Percentiles rank a stretch among this genome's conserved stretches.
Evolutionary conservation across 1,284 basidiomycete genomes (phyloP).

Genomic region (Pyrrhoderma noxium): DNA sequence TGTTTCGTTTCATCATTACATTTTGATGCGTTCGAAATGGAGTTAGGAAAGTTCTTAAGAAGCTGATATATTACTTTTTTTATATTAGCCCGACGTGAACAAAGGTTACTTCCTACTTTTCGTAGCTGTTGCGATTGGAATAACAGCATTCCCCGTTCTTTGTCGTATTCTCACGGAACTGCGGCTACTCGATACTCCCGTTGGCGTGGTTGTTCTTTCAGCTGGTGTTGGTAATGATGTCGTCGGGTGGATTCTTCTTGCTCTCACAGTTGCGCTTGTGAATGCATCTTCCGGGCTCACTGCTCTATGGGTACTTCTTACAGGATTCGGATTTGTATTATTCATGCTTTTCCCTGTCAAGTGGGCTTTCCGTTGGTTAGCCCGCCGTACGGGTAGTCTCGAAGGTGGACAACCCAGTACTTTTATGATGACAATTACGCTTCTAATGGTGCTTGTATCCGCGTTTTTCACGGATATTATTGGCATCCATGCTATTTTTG

Average conservation of each 20-base stretch:
- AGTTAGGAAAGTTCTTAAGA: not conserved
- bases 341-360: conserved; percentile 61
- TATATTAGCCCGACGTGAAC: conserved; percentile 31
- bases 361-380: conserved; percentile 61
- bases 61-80: not conserved
- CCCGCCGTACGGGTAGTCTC: conserved; percentile 64
- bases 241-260: conserved; percentile 43
- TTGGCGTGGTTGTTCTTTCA: conserved; percentile 60
- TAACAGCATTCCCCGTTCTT: conserved; percentile 62
- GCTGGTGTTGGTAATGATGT: conserved; percentile 71
- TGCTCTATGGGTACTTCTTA: conserved; percentile 58
- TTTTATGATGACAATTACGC: conserved; percentile 70
- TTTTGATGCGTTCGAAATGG: no score
- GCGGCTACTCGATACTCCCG: conserved; percentile 48
- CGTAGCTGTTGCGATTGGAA: conserved; percentile 55
- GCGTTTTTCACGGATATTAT: conserved; percentile 89
- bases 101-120: conserved; percentile 67
- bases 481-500: conserved; percentile 66
- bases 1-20: no score
- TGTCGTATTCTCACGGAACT: conserved; percentile 50
- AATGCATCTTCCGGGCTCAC: conserved; percentile 47
- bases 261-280: conserved; percentile 56
- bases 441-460: conserved; percentile 71
- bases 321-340: conserved; percentile 47
- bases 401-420: conserved; percentile 69